phyloP scores from a whole-genome alignment of 2,329 filamentous ascomycete species.

The Aspergillus latus region DNA sequence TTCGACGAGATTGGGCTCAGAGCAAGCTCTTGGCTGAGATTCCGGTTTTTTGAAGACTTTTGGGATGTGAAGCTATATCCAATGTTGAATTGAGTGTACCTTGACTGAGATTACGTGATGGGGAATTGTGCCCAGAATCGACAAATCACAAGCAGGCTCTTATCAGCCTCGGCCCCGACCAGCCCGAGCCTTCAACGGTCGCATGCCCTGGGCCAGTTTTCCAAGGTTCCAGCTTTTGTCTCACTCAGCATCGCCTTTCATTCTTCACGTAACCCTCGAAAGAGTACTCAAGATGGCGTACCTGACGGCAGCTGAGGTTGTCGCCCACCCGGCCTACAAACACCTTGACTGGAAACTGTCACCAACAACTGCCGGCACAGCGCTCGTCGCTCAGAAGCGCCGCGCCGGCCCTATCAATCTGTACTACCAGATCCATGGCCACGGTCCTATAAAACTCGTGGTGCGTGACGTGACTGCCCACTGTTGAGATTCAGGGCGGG shows the following conservation, averaged over 20 bases:
- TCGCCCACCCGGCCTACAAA: slow-evolving; percentile 34
- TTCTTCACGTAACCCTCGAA: not conserved
- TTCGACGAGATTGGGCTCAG: not conserved
- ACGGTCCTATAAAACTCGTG: slow-evolving; percentile 68
- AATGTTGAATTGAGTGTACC: not conserved
- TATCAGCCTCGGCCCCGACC: not conserved
- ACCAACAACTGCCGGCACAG: slow-evolving; percentile 61
- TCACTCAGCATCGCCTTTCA: not conserved
- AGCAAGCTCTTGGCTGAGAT: not conserved
- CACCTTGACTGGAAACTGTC: slow-evolving; percentile 51
- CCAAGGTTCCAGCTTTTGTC: not conserved
- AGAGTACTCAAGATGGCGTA: slow-evolving; percentile 20
- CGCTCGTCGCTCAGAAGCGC: slow-evolving; percentile 61
- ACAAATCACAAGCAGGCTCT: not conserved
- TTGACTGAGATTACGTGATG: not conserved
- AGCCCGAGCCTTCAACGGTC: not conserved
- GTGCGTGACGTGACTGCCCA: slow-evolving; percentile 53
- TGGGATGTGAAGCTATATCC: not conserved
- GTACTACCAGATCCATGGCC: slow-evolving; percentile 76
- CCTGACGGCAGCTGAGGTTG: slow-evolving; percentile 33
- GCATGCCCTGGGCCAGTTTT: not conserved
- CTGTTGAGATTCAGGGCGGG: not conserved
- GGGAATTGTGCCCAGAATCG: not conserved
- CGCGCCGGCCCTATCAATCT: slow-evolving; percentile 74
- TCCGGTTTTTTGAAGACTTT: not conserved